These are phyloP conservation scores for Nasturtium officinale DNA, from an alignment of 345 rosid genomes.

Conservation along the genomic window DNA sequence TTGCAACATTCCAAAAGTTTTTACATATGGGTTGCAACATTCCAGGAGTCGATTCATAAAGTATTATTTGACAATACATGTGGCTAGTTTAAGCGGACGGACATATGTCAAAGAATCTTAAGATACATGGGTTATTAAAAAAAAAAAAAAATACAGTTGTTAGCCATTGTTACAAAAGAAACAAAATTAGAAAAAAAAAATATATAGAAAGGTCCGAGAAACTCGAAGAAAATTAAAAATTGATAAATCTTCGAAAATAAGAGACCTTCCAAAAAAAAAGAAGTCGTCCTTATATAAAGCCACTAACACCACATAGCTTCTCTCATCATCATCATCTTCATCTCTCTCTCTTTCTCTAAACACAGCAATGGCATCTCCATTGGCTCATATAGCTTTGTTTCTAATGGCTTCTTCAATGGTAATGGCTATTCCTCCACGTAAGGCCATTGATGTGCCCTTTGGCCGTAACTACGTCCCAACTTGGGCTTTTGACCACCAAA, in stretches of 20 bases:
- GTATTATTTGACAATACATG: no score
- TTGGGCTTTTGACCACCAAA: constrained; percentile 90
- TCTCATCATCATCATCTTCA: constrained; percentile 8
- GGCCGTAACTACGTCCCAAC: constrained; percentile 77
- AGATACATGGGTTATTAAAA: no score
- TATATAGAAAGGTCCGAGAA: constrained; percentile 29
- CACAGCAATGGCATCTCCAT: constrained; percentile 31
- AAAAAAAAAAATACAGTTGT: constrained; percentile 43
- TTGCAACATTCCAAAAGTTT: no score
- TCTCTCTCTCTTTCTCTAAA: constrained; percentile 17
- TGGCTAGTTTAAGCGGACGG: no score
- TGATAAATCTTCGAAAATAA: constrained; percentile 7
- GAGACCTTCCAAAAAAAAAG: constrained; percentile 18
- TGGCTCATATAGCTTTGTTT: constrained; percentile 45
- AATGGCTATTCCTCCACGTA: constrained; percentile 55
- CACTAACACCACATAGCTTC: constrained; percentile 21
- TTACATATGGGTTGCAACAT: no score
- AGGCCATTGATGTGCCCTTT: constrained; percentile 61
- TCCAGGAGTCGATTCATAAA: no score
- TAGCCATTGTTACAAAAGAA: constrained; percentile 26
- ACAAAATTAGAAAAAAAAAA: not conserved
- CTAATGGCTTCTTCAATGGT: constrained; percentile 41
- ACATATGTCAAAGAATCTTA: no score
- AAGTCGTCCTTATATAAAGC: constrained; percentile 33
- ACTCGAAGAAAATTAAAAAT: constrained; percentile 11